A percentile compares a stretch with the other conserved stretches of the same genome.
Evolutionary conservation across 768 basidiomycete genomes (phyloP).

Genomic region (Leccinum boreale): DNA sequence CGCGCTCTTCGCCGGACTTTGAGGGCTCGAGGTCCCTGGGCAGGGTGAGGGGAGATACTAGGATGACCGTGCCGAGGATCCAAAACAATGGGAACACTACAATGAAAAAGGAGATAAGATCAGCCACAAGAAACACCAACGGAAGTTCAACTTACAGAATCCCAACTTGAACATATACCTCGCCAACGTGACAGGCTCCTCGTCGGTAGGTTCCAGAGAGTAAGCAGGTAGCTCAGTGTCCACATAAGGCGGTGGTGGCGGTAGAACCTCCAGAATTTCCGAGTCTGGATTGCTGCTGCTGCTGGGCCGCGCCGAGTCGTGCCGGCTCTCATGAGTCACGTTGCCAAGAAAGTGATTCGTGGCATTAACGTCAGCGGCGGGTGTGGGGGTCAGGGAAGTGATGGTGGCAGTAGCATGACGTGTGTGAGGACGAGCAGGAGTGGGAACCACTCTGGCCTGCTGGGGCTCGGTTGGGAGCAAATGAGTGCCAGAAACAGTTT

Average conservation of each 20-base stretch:
- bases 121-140: neutral
- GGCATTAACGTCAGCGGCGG: neutral
- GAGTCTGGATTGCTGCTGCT: neutral
- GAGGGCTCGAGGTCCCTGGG: conserved; percentile 28
- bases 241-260: conserved; percentile 31
- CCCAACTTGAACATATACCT: conserved; percentile 49
- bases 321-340: conserved; percentile 28
- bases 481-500: neutral
- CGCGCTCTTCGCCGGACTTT: conserved; percentile 37
- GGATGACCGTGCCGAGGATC: conserved; percentile 40
- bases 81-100: conserved; percentile 51
- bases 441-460: conserved; percentile 1
- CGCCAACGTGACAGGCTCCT: conserved; percentile 43
- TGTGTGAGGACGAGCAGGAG: conserved; percentile 5
- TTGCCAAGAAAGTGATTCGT: conserved; percentile 30
- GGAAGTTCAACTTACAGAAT: conserved; percentile 37
- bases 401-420: neutral
- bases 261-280: neutral
- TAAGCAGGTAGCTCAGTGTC: conserved; percentile 35
- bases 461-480: conserved; percentile 5
- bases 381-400: neutral
- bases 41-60: conserved; percentile 38
- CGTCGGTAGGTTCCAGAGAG: conserved; percentile 15
- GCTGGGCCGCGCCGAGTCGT: conserved; percentile 22
- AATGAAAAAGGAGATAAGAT: neutral